phyloP scores from a whole-genome alignment of 2,329 filamentous ascomycete genomes.

The Neocucurbitaria cava region DNA sequence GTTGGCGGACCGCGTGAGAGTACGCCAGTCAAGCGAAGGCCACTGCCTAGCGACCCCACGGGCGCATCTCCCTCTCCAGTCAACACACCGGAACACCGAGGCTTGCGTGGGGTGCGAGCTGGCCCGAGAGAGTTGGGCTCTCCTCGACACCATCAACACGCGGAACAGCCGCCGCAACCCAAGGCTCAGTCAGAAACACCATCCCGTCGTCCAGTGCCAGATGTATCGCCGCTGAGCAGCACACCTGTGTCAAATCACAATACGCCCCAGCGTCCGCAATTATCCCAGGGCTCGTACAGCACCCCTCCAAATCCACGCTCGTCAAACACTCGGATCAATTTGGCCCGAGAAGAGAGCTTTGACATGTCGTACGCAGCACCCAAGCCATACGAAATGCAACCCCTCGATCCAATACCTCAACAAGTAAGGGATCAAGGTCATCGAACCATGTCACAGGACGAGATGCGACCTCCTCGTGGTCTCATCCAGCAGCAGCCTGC shows the following conservation, averaged over 20 bases:
- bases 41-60: constrained; percentile 80
- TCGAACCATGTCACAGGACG: constrained; percentile 38
- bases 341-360: constrained; percentile 32
- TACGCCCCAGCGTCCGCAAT: constrained; percentile 34
- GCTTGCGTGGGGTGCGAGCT: constrained; percentile 36
- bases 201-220: constrained; percentile 38
- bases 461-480: constrained; percentile 30
- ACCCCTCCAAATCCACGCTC: constrained; percentile 33
- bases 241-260: constrained; percentile 27
- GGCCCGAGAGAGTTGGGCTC: constrained; percentile 46
- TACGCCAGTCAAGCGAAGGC: constrained; percentile 78
- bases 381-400: constrained; percentile 46
- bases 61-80: constrained; percentile 51
- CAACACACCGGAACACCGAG: constrained; percentile 39
- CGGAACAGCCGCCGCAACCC: constrained; percentile 28
- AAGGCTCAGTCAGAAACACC: constrained; percentile 33
- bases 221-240: constrained; percentile 29
- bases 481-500: constrained; percentile 32
- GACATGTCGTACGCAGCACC: constrained; percentile 48
- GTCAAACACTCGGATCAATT: constrained; percentile 26
- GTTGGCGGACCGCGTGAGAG: constrained; percentile 60
- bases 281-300: constrained; percentile 29
- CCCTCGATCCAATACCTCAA: constrained; percentile 36
- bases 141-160: constrained; percentile 37
- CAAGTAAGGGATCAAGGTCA: constrained; percentile 23